phyloP scores from a whole-genome alignment of 2,329 filamentous ascomycete species.

The Fusarium nurragi region DNA sequence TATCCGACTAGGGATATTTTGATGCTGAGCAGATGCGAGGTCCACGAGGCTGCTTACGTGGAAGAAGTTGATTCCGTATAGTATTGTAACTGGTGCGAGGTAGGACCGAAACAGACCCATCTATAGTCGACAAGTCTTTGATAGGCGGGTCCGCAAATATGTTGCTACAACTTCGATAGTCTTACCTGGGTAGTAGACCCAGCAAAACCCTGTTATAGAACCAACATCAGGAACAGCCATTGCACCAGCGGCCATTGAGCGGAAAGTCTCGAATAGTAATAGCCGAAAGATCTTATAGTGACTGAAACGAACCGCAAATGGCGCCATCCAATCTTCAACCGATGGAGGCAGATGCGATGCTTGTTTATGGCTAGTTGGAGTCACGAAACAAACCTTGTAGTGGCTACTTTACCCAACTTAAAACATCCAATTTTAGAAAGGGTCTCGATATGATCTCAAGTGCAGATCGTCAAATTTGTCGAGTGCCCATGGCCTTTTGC shows the following conservation, averaged over 20 bases:
- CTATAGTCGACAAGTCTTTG: neutral
- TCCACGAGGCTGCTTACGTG: conserved; percentile 2
- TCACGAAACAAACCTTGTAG: neutral
- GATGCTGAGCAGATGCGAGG: conserved; percentile 5
- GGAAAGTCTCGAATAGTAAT: conserved; percentile 35
- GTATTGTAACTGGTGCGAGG: conserved; percentile 17
- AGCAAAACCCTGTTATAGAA: neutral
- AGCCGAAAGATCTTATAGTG: conserved; percentile 1
- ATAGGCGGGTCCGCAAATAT: conserved; percentile 5
- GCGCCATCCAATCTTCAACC: conserved; percentile 23
- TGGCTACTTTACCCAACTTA: conserved; percentile 1
- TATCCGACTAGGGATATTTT: conserved; percentile 3
- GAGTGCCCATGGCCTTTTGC: neutral
- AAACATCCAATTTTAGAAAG: neutral
- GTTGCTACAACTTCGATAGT: neutral
- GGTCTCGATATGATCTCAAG: neutral
- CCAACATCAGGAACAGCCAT: neutral
- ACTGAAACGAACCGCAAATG: conserved; percentile 5
- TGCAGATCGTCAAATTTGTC: neutral
- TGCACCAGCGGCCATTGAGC: conserved; percentile 3
- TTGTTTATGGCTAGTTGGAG: conserved; percentile 11
- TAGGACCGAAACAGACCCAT: conserved; percentile 25
- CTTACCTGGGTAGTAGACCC: neutral
- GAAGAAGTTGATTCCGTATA: neutral
- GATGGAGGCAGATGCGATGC: conserved; percentile 9